A percentile compares a stretch with the other conserved stretches of the same genome.
Conservation (phyloP, 1,284 basidiomycete genomes). For the Erythrobasidium hasegawianum region DNA sequence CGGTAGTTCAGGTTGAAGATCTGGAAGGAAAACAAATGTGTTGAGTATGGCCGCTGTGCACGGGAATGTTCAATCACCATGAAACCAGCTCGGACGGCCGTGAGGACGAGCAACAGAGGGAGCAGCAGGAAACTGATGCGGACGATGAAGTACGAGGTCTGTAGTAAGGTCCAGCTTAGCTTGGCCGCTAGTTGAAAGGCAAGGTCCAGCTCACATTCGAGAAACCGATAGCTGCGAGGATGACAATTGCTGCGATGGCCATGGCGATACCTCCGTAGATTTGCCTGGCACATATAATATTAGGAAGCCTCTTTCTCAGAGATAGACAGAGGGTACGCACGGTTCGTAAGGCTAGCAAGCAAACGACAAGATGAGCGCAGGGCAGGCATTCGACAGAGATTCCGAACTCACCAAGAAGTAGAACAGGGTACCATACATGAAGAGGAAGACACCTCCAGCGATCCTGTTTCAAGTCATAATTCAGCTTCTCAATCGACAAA, state of each 20-base stretch:
- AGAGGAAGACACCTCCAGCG: slow-evolving; percentile 64
- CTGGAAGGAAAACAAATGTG: background rate
- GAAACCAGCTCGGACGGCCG: slow-evolving; percentile 63
- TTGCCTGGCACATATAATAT: slow-evolving; percentile 53
- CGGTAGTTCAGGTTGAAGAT: slow-evolving; percentile 49
- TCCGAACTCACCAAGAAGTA: slow-evolving; percentile 69
- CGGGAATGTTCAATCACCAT: slow-evolving; percentile 59
- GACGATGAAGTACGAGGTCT: slow-evolving; percentile 70
- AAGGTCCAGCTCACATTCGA: slow-evolving; percentile 58
- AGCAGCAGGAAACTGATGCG: slow-evolving; percentile 66
- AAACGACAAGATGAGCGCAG: slow-evolving; percentile 1
- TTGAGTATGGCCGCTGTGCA: slow-evolving; percentile 54
- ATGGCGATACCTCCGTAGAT: slow-evolving; percentile 71
- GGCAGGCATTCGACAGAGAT: background rate
- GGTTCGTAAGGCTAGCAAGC: slow-evolving; percentile 14
- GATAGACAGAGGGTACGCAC: slow-evolving; percentile 1
- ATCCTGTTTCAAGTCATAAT: slow-evolving; percentile 57
- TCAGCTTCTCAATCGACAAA: background rate
- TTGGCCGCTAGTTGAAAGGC: background rate
- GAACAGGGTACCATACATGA: slow-evolving; percentile 62
- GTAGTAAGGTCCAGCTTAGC: slow-evolving; percentile 21
- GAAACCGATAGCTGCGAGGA: slow-evolving; percentile 62
- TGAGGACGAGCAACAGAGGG: slow-evolving; percentile 67
- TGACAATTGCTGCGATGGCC: slow-evolving; percentile 57
- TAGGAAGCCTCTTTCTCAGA: background rate